A percentile compares a stretch with the other conserved stretches of the same genome.
These are phyloP conservation scores for Haberlea rhodopensis DNA, from an alignment of 257 asterid species.

Conservation along the genomic window DNA sequence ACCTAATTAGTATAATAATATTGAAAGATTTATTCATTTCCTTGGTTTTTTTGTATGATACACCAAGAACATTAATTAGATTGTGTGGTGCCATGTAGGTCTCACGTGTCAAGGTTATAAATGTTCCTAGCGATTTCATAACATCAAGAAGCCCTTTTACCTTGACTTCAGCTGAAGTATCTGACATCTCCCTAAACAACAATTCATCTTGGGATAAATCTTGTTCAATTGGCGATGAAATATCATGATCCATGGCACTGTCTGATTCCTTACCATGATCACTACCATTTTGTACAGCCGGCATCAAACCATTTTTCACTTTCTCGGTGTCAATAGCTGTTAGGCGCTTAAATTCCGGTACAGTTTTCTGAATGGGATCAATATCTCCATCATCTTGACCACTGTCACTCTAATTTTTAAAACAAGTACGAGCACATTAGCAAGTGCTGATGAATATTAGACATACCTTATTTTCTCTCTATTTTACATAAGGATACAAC, in stretches of 20 bases:
- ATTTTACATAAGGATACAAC: neutral
- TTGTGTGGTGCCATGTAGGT: neutral
- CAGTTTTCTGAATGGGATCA: neutral
- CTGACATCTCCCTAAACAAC: conserved; percentile 65
- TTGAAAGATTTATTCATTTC: neutral
- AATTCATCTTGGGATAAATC: conserved; percentile 36
- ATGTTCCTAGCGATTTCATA: neutral
- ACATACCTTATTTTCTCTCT: neutral
- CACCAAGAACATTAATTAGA: neutral
- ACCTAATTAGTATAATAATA: neutral
- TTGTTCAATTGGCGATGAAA: conserved; percentile 18
- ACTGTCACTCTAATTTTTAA: neutral
- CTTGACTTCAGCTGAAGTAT: conserved; percentile 21
- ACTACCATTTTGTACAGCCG: neutral
- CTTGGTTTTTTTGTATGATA: neutral
- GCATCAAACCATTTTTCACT: neutral
- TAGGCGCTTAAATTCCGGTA: neutral
- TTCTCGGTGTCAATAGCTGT: neutral
- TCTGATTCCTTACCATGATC: conserved; percentile 30
- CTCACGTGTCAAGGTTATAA: neutral
- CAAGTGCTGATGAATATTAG: neutral
- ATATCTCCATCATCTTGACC: neutral
- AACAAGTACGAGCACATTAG: neutral
- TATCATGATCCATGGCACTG: conserved; percentile 27
- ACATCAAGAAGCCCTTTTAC: conserved; percentile 17